Percentiles rank a stretch among this genome's conserved stretches.
Evolutionary conservation across 352 stramenopile species (phyloP).

Genomic region (Globisporangium recalcitrans): DNA sequence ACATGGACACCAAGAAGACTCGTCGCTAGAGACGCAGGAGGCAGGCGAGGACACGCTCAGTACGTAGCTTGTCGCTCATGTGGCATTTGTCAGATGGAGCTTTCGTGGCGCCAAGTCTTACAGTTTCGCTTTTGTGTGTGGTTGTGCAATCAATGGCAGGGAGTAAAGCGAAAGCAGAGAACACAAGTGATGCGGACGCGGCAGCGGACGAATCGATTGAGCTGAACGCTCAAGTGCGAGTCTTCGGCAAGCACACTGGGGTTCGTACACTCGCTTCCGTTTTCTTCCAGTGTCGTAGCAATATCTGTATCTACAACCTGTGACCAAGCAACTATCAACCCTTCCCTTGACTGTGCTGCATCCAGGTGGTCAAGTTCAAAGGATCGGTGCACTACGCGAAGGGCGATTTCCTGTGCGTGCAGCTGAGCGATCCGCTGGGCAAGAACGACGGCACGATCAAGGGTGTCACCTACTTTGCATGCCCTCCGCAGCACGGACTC

Average conservation of each 20-base stretch:
- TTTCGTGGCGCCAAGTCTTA: not conserved
- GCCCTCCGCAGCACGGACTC: constrained; percentile 42
- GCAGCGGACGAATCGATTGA: not conserved
- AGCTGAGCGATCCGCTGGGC: constrained; percentile 44
- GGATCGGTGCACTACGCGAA: constrained; percentile 69
- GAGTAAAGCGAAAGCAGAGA: constrained; percentile 7
- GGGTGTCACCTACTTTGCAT: constrained; percentile 61
- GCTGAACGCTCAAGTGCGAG: constrained; percentile 29
- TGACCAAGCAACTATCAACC: not conserved
- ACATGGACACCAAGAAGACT: not conserved
- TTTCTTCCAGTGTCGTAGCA: not conserved
- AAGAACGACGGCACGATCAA: constrained; percentile 78
- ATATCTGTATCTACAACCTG: not conserved
- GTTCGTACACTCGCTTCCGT: constrained; percentile 19
- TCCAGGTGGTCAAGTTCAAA: constrained; percentile 53
- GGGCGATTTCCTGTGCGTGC: constrained; percentile 60
- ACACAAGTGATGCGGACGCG: too few relatives aligned
- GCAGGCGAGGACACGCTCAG: not conserved
- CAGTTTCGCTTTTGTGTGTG: not conserved
- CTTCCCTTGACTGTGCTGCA: not conserved
- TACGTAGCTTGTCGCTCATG: not conserved
- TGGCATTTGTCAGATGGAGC: too few relatives aligned
- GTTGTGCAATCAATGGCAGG: not conserved
- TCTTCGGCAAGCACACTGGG: constrained; percentile 34
- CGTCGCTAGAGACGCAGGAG: not conserved